Base-by-base conservation (phyloP, 345 rosid species). In the Eucalyptus dawsonii region DNA sequence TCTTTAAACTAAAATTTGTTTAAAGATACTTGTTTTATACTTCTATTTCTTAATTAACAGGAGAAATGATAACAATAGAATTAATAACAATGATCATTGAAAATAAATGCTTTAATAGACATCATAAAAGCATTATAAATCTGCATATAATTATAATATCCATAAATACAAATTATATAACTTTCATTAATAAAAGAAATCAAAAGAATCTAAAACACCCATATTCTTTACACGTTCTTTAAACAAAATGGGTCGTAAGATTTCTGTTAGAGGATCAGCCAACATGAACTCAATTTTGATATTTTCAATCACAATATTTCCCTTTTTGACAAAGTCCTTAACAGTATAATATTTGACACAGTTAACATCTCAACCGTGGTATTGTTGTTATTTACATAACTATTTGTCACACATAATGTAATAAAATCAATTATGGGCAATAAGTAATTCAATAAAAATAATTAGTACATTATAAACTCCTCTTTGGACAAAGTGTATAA, bases 1-100 rank as follows among this genome's bases (percentile, higher is more conserved):
- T 51, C 21, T 51, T 51, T 51, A 17, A 51, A 51, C 2, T 51
- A 51, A 51, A 51, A 51, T 17, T 51, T 51, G 1, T 7, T 51
- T 51, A 17, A 51, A 51, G 1, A 17, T 17, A 17, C 0, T 51
- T 51, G 1, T 51, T 51, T 51, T 51, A 51, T 51, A 51, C 54
- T 51, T 51, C 0, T 1, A 16, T 51, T 51, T 51, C 0, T 16
- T 8, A 51, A 0, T 51, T 4, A 51, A 17, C 22, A 0, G 4
- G 19, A 51, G 2, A 51, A 51, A 51, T 3, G 9, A 51, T 51
- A 51, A 51, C 22, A 51, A 51, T 51, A 51, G 0, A 51, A 51
- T 51, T 0, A 17, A 51, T 8, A 51, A 51, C 17, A 17, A 51
- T 51, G 1, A 51, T 51, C 22, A 51, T 51, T 51, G 22, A 51